These are phyloP conservation scores for Penicillium roqueforti DNA, from an alignment of 495 filamentous ascomycete species.

Conservation along the genomic window DNA sequence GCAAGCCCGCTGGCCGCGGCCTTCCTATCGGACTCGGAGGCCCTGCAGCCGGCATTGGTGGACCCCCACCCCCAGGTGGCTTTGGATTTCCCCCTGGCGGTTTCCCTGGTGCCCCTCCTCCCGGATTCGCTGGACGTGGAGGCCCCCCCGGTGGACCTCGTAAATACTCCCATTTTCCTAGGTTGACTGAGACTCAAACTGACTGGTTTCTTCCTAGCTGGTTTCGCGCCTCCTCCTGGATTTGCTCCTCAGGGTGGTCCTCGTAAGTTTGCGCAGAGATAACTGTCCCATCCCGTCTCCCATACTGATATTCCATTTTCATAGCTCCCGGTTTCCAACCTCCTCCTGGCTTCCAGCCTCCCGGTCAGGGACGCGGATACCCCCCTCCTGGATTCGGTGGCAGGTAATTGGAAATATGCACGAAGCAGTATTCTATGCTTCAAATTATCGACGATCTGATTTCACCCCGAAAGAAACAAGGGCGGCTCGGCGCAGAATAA, in stretches of 20 bases:
- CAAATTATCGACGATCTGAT: conserved; percentile 19
- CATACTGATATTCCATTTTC: conserved; percentile 20
- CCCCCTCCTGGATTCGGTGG: conserved; percentile 75
- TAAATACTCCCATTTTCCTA: conserved; percentile 38
- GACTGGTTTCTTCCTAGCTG: conserved; percentile 32
- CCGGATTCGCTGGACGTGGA: conserved; percentile 74
- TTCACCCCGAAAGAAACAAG: conserved; percentile 8
- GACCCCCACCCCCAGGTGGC: conserved; percentile 61
- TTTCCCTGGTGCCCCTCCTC: conserved; percentile 64
- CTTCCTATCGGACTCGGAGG: conserved; percentile 83
- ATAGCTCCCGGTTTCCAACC: conserved; percentile 61
- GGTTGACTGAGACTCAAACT: not conserved
- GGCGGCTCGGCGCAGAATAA: conserved; percentile 8
- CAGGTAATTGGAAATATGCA: conserved; percentile 47
- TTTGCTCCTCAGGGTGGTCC: conserved; percentile 56
- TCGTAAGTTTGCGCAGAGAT: conserved; percentile 45
- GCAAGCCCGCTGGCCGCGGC: conserved; percentile 87
- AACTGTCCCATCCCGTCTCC: not conserved
- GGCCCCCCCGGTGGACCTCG: conserved; percentile 58
- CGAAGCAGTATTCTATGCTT: conserved; percentile 22
- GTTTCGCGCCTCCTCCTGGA: conserved; percentile 62
- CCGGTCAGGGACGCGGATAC: conserved; percentile 63
- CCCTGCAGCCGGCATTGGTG: conserved; percentile 85
- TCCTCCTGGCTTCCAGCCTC: conserved; percentile 65
- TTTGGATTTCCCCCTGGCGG: conserved; percentile 60